These are phyloP conservation scores for Scytalidium sp. DNA, from an alignment of 2,329 filamentous ascomycete genomes.

Conservation along the genomic window DNA sequence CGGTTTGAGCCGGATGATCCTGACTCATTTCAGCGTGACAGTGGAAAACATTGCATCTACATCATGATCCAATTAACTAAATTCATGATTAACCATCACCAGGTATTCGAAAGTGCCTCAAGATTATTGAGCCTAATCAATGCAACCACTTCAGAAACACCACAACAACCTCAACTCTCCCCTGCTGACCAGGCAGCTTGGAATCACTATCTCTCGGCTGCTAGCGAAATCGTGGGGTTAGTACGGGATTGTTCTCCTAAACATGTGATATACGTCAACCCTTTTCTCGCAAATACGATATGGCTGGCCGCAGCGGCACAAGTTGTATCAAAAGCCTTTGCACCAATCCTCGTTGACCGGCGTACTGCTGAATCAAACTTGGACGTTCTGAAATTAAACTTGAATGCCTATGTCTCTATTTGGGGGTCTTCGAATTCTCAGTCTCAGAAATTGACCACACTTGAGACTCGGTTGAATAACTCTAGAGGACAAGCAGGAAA, in stretches of 20 bases:
- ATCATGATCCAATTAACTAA: constrained; percentile 14
- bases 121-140: not conserved
- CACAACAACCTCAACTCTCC: not conserved
- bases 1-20: constrained; percentile 7
- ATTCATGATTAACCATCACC: constrained; percentile 16
- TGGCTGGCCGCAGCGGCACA: constrained; percentile 9
- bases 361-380: constrained; percentile 2
- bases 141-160: not conserved
- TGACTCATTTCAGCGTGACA: constrained; percentile 4
- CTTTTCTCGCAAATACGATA: constrained; percentile 9
- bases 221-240: constrained; percentile 9
- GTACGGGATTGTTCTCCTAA: constrained; percentile 7
- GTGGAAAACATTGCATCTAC: constrained; percentile 11
- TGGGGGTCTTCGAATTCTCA: constrained; percentile 4
- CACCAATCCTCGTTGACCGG: not conserved
- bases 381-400: not conserved
- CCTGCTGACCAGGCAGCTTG: constrained; percentile 8
- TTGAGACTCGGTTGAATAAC: constrained; percentile 4
- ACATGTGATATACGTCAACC: constrained; percentile 6
- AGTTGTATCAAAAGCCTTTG: constrained; percentile 2
- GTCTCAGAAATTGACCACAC: constrained; percentile 7
- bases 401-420: constrained; percentile 3
- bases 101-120: constrained; percentile 10
- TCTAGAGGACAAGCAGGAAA: constrained; percentile 1
- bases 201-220: constrained; percentile 11